Base-by-base conservation (phyloP, 2,329 filamentous ascomycete genomes). In the Hortaea sp. region DNA sequence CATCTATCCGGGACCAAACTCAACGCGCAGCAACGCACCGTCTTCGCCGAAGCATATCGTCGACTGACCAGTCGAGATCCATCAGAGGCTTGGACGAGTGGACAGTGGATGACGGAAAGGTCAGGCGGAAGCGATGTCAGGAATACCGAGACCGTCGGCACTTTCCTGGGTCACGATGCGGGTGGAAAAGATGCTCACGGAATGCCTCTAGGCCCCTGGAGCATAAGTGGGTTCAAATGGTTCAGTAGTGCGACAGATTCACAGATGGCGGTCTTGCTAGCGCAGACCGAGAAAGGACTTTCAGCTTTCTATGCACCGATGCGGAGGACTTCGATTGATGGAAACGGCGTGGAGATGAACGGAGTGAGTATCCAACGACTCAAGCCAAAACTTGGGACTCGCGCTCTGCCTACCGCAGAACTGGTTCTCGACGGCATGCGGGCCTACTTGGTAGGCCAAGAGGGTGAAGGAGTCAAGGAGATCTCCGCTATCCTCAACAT, bases 21-120 rank as follows among this genome's bases (percentile, higher is more conserved):
- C n/a, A 11, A 41, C 10, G 34, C 3, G 3, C 7, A 44, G 10
- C 7, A 11, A 9, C 7, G 32, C 9, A n/a, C 32, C 9, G 32
- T 35, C 7, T 41, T 44, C 7, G 12, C 12, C 7, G 20, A 41
- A 11, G 42, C 32, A 7, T 44, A 29, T 27, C n/a, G n/a, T 7
- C 42, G 42, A 7, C 5, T 44, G 10, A 44, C 27, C 12, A n/a
- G 11, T 28, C 42, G 42, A 2, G 34, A 44, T n/a, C 32, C 32
- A 3, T 35, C 32, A 7, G 2, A 44, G n/a, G 76, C 78, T 0
- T 87, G 83, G 83, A 87, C 82, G 0, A 83, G 77, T 39, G 82
- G 82, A 0, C 83, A 87, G 60, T 87, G 84, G 83, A 86, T 87
- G 83, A 87, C 83, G 0, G 82, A 86, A 55, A 71, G 82, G 2